A percentile compares a stretch with the other conserved stretches of the same genome.
phyloP scores from a whole-genome alignment of 2,329 filamentous ascomycete genomes.

The Pseudogymnoascus pannorum region DNA sequence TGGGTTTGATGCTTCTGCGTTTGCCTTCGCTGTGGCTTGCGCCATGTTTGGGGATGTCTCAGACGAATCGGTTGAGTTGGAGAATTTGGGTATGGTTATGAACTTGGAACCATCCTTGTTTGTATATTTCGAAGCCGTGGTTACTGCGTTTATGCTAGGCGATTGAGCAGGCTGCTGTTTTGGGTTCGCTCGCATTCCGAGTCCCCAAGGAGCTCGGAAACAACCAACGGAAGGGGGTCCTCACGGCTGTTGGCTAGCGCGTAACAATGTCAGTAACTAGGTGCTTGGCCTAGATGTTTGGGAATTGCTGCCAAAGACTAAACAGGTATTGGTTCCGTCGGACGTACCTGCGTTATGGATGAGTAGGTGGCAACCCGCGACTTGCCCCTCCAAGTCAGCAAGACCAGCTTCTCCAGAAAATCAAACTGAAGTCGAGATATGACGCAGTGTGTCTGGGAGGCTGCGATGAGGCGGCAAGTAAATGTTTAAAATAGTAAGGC shows the following conservation, averaged over 20 bases:
- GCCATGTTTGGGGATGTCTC: slow-evolving; percentile 44
- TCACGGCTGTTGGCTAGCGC: slow-evolving; percentile 1
- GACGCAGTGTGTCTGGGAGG: not conserved
- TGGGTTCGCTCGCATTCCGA: slow-evolving; percentile 46
- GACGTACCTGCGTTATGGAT: slow-evolving; percentile 6
- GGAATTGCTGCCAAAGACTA: not conserved
- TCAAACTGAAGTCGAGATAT: slow-evolving; percentile 1
- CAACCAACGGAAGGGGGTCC: not conserved
- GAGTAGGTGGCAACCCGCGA: slow-evolving; percentile 7
- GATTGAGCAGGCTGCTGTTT: slow-evolving; percentile 42
- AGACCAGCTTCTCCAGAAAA: slow-evolving; percentile 6
- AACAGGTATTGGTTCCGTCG: not conserved
- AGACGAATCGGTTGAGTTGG: slow-evolving; percentile 41
- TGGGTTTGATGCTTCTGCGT: slow-evolving; percentile 21
- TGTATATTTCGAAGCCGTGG: slow-evolving; percentile 51
- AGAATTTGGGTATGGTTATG: slow-evolving; percentile 55
- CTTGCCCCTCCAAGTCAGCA: slow-evolving; percentile 7
- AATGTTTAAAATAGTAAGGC: not conserved
- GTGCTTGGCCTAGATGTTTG: not conserved
- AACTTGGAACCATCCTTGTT: slow-evolving; percentile 65
- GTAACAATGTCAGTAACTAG: not conserved
- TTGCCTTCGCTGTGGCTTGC: slow-evolving; percentile 26
- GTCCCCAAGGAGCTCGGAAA: slow-evolving; percentile 7
- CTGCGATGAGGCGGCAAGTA: not conserved
- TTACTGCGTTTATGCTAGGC: slow-evolving; percentile 43